Base-by-base conservation (phyloP, 306 rosid genomes). In the Senna siamea region DNA sequence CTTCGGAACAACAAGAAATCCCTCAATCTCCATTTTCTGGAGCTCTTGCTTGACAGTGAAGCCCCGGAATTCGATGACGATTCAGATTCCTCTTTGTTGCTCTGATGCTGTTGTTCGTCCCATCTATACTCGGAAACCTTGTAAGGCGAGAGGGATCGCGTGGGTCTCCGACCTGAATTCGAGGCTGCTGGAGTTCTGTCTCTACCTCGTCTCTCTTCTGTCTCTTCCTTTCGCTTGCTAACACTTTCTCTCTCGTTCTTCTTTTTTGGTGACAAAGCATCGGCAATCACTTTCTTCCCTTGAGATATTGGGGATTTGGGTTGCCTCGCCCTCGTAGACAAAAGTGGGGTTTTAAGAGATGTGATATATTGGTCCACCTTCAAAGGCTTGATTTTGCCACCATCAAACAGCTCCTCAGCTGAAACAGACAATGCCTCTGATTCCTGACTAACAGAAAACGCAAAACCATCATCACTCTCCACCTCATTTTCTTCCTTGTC, bases 1-100 rank as follows among this genome's bases (percentile, higher is more conserved):
- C 99, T 94, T 0, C 97, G 89, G 61, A 94, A 94, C 73, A 94
- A 40, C 37, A 92, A 70, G 8, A 92, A 90, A 65, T 94, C 96
- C 50, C 69, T 88, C 34, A 94, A 47, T 32, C 90, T 89, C 99
- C 99, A 94, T 78, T 83, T 92, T 76, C 74, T 90, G 0, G 87
- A 70, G 59, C 81, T 76, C 80, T 87, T 88, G 0, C 30, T 26
- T 26, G 81, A 82, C 15, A 35, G 5, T 0, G 75, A 37, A 48
- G 34, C 46, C 34, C n/a, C 9, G 4, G 79, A 20, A 26, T 70
- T 30, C 12, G 43, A 43, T 2, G 58, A n/a, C 14, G 22, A 23
- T 4, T 3, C 2, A 9, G 44, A 5, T 6, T 70, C 80, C 64
- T 79, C 79, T 69, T 70, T 88, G 12, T 44, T 71, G 18, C 9